These are phyloP conservation scores for Magnusiomyces paraingens DNA, from an alignment of 1,139 yeast genomes.

Conservation along the genomic window DNA sequence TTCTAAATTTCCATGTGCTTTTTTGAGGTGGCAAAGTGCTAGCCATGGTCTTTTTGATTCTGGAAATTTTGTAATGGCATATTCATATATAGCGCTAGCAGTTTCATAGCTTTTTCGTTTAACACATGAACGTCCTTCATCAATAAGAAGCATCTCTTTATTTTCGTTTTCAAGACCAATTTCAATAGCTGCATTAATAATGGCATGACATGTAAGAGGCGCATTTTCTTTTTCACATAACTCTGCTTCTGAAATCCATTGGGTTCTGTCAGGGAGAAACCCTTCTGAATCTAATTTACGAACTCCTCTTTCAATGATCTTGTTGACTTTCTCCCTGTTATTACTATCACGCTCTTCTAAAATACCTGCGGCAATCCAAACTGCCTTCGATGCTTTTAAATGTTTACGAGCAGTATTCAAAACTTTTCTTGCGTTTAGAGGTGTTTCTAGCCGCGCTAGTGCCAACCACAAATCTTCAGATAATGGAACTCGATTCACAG, in stretches of 20 bases:
- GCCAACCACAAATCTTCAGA: constrained; percentile 62
- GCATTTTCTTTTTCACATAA: constrained; percentile 34
- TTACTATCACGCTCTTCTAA: constrained; percentile 55
- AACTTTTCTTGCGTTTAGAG: constrained; percentile 46
- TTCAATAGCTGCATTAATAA: constrained; percentile 30
- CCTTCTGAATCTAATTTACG: constrained; percentile 36
- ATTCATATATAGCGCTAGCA: constrained; percentile 45
- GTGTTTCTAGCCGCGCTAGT: constrained; percentile 41
- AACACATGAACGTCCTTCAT: constrained; percentile 34
- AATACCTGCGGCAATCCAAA: constrained; percentile 69
- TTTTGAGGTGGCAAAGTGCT: constrained; percentile 44
- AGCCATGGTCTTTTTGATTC: constrained; percentile 51
- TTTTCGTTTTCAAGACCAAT: constrained; percentile 31
- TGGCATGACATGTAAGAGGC: constrained; percentile 32
- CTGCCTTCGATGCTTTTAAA: constrained; percentile 44
- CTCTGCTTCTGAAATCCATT: constrained; percentile 48
- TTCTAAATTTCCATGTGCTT: constrained; percentile 28
- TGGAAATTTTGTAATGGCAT: constrained; percentile 45
- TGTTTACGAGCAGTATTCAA: constrained; percentile 51
- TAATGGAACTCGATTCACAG: constrained; percentile 62
- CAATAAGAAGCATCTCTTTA: constrained; percentile 30
- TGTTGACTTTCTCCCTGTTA: constrained; percentile 40
- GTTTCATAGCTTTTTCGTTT: constrained; percentile 32
- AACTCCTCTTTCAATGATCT: constrained; percentile 49
- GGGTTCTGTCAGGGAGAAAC: constrained; percentile 32